A percentile compares a stretch with the other conserved stretches of the same genome.
These are phyloP conservation scores for Capsella rubella DNA, from an alignment of 441 rosid species.

Conservation along the genomic window DNA sequence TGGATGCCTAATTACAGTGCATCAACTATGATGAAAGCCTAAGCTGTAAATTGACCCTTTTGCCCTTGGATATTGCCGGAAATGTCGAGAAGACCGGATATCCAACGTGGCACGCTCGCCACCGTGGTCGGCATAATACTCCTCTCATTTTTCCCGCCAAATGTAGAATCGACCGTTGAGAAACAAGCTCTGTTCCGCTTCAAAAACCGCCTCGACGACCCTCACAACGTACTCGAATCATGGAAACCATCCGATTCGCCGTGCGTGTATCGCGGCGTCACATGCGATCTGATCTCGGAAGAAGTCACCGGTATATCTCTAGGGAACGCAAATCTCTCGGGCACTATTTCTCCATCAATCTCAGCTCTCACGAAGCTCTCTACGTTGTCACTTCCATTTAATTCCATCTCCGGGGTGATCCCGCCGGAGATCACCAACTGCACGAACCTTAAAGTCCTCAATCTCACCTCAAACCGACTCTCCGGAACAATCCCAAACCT, in stretches of 20 bases:
- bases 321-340: conserved; percentile 58
- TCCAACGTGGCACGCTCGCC: conserved; percentile 21
- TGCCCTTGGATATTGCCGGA: background rate
- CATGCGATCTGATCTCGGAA: conserved; percentile 57
- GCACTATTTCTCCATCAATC: conserved; percentile 69
- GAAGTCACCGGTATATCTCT: conserved; percentile 61
- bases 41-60: background rate
- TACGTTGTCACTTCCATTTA: conserved; percentile 55
- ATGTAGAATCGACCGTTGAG: conserved; percentile 47
- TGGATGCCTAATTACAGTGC: background rate
- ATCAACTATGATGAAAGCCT: conserved; percentile 11
- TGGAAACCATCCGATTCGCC: conserved; percentile 76
- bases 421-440: conserved; percentile 61
- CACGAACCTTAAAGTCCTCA: conserved; percentile 59
- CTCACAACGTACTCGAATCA: conserved; percentile 57
- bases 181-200: conserved; percentile 69
- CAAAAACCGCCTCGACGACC: conserved; percentile 68
- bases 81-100: conserved; percentile 36
- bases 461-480: conserved; percentile 61
- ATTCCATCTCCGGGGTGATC: conserved; percentile 60
- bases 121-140: conserved; percentile 22
- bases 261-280: conserved; percentile 65
- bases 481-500: conserved; percentile 69
- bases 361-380: conserved; percentile 55
- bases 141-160: conserved; percentile 50